phyloP scores from a whole-genome alignment of 2,329 filamentous ascomycete species.

The Bipolaris victoriae region DNA sequence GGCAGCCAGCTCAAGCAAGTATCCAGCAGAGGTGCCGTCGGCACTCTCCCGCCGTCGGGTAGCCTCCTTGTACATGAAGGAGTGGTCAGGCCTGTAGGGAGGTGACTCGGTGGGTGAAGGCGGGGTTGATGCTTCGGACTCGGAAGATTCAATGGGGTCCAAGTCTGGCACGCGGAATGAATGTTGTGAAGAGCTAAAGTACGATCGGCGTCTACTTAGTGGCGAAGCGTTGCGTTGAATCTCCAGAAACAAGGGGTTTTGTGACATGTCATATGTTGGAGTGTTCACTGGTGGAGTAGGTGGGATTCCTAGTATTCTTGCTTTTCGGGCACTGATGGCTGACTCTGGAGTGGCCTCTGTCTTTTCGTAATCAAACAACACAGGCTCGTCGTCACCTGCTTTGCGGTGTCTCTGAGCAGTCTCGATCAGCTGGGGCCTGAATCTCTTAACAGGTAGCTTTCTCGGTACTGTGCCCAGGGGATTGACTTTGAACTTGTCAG shows the following conservation, averaged over 20 bases:
- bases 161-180: conserved; percentile 67
- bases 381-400: conserved; percentile 67
- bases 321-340: conserved; percentile 31
- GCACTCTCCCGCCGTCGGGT: conserved; percentile 68
- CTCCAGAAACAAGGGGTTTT: conserved; percentile 46
- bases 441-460: conserved; percentile 55
- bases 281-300: conserved; percentile 56
- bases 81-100: conserved; percentile 57
- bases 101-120: conserved; percentile 56
- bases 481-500: conserved; percentile 38
- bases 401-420: conserved; percentile 75
- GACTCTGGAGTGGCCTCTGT: conserved; percentile 70
- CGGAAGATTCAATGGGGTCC: conserved; percentile 67
- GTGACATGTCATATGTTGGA: conserved; percentile 37
- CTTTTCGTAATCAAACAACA: conserved; percentile 69
- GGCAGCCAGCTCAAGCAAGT: conserved; percentile 79
- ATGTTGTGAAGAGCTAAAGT: conserved; percentile 52
- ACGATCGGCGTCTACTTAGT: conserved; percentile 40
- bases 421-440: conserved; percentile 81
- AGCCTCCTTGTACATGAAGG: conserved; percentile 58
- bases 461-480: conserved; percentile 35
- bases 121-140: conserved; percentile 57
- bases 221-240: conserved; percentile 45
- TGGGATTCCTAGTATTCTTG: conserved; percentile 53
- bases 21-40: conserved; percentile 76